Evolutionary conservation across 495 filamentous ascomycete species (phyloP).

Genomic region (Viridothelium virens): DNA sequence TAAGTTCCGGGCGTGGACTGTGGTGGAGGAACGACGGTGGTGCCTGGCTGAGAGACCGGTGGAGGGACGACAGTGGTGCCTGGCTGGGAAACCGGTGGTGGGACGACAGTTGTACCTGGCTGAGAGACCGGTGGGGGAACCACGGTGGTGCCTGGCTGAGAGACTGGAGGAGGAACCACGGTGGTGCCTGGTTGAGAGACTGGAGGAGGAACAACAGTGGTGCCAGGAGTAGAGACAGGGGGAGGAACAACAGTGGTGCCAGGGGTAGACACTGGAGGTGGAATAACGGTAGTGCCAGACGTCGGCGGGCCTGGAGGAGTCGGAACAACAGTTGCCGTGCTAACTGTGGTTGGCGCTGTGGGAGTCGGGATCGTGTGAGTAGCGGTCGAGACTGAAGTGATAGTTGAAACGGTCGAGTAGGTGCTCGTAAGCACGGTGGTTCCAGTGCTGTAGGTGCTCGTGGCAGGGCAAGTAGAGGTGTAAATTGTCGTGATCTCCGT

Average conservation of each 20-base stretch:
- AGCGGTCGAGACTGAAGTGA: slow-evolving; percentile 12
- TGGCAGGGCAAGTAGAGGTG: slow-evolving; percentile 17
- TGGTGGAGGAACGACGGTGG: background rate
- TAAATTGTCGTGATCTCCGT: slow-evolving; percentile 16
- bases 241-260: slow-evolving; percentile 1
- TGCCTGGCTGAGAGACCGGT: slow-evolving; percentile 7
- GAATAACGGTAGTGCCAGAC: background rate
- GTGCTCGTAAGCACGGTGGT: slow-evolving; percentile 38
- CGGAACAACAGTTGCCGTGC: slow-evolving; percentile 13
- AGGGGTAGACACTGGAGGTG: slow-evolving; percentile 11
- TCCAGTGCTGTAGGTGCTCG: slow-evolving; percentile 25
- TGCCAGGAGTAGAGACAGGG: slow-evolving; percentile 1
- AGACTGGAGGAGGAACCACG: slow-evolving; percentile 7
- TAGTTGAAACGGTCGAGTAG: slow-evolving; percentile 42
- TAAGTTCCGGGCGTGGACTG: background rate
- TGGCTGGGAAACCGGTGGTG: background rate
- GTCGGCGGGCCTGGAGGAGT: slow-evolving; percentile 1
- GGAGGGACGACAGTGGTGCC: slow-evolving; percentile 1
- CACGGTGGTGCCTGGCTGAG: background rate
- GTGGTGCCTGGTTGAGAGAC: slow-evolving; percentile 9
- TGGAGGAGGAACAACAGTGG: background rate
- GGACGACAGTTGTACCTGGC: background rate
- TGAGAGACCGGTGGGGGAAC: background rate
- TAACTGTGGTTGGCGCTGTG: slow-evolving; percentile 9
- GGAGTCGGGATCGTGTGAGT: slow-evolving; percentile 15